Conservation (phyloP, 768 basidiomycete species). For the Sporobolomyces pararoseus region DNA sequence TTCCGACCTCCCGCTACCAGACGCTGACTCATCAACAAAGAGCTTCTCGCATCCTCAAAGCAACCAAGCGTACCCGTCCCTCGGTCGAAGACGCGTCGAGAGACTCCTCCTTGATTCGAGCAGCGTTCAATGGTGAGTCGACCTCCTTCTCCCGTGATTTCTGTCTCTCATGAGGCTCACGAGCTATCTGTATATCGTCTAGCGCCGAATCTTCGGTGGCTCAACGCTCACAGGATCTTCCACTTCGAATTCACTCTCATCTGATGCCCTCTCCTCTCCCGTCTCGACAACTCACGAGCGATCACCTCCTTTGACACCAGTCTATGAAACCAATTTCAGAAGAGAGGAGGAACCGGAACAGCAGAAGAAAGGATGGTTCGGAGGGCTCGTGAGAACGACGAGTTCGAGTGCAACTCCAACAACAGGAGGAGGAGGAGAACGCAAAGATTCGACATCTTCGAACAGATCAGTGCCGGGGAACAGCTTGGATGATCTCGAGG, state of each 20-base stretch:
- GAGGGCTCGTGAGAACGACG: conserved; percentile 3
- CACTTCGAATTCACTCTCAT: conserved; percentile 26
- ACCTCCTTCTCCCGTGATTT: too few species aligned
- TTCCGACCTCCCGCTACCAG: too few species aligned
- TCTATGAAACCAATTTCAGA: conserved; percentile 7
- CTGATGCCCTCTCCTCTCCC: conserved; percentile 27
- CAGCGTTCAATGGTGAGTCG: not conserved
- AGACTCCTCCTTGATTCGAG: too few species aligned
- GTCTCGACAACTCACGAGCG: conserved; percentile 8
- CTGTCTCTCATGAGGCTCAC: not conserved
- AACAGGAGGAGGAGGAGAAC: not conserved
- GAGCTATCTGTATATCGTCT: not conserved
- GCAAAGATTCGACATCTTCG: not conserved
- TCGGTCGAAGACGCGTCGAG: too few species aligned
- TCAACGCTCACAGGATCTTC: conserved; percentile 9
- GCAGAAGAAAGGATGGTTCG: conserved; percentile 30
- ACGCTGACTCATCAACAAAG: too few species aligned
- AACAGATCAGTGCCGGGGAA: not conserved
- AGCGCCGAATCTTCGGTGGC: conserved; percentile 38
- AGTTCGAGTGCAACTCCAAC: not conserved
- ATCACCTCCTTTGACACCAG: conserved; percentile 9
- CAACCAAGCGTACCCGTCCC: too few species aligned
- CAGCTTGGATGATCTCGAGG: conserved; percentile 7
- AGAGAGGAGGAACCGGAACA: not conserved
- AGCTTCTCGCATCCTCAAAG: too few species aligned